Evolutionary conservation across 768 basidiomycete genomes (phyloP).

Genomic region (Trametes meyenii): DNA sequence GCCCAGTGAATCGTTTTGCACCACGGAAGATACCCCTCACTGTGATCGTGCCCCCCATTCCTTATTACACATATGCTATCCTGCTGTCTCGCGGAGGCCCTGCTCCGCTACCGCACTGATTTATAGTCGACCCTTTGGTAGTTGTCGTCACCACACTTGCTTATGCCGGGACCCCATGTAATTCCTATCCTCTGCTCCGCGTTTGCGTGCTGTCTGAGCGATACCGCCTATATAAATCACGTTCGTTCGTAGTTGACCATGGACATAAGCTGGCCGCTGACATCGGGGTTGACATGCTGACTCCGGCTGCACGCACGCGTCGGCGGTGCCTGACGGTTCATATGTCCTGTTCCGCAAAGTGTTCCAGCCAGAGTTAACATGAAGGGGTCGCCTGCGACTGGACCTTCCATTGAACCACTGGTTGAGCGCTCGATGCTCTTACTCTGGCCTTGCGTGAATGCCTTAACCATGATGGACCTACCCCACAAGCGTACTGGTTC

Average conservation of each 20-base stretch:
- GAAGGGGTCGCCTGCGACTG: too few species aligned
- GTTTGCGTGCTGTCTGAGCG: not conserved
- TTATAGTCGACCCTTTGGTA: not conserved
- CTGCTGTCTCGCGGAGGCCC: constrained; percentile 1
- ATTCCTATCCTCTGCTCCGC: constrained; percentile 3
- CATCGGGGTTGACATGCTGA: too few species aligned
- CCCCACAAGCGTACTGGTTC: too few species aligned
- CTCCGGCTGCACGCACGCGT: too few species aligned
- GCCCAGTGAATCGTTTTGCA: constrained; percentile 2
- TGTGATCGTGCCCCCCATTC: constrained; percentile 1
- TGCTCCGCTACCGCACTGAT: not conserved
- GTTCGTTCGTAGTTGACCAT: constrained; percentile 8
- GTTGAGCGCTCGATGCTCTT: too few species aligned
- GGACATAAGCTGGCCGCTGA: too few species aligned
- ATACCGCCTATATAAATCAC: constrained; percentile 11
- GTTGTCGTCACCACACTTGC: not conserved
- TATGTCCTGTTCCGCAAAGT: too few species aligned
- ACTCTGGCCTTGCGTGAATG: too few species aligned
- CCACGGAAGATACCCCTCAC: constrained; percentile 22
- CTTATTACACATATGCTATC: constrained; percentile 15
- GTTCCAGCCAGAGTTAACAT: too few species aligned
- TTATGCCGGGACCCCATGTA: constrained; percentile 15
- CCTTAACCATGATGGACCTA: too few species aligned
- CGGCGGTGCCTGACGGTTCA: too few species aligned
- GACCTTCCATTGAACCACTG: too few species aligned